Base-by-base conservation (phyloP, 768 basidiomycete genomes). In the Boletus subparvulus region DNA sequence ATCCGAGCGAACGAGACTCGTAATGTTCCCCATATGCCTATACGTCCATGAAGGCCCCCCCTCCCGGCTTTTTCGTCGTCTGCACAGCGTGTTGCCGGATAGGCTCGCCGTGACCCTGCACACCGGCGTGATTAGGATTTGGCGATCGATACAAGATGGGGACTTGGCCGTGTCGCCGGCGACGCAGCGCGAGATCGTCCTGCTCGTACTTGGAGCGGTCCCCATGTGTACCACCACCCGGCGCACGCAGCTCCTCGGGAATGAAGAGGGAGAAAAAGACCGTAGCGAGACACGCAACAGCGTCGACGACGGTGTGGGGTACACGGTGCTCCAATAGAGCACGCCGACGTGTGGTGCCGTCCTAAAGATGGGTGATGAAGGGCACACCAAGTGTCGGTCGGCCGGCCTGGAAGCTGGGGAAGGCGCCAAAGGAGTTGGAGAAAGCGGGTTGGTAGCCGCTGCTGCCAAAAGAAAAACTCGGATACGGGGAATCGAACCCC, bases 301-400 rank as follows among this genome's bases (percentile, higher is more conserved):
- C 91, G 69, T 99, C 97, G 75, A 99, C 94, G 68, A 99, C 88
- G 78, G 94, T 4, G 92, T 92, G 65, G 96, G 88, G 77, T 97
- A 98, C 96, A 98, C 98, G 24, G 96, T 98, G 11, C 92, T 87
- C 97, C 97, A 99, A 72, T 96, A 99, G 5, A 99, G 82, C 17
- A 92, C 75, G 7, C 83, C 85, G 3, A 86, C 87, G 73, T 98
- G 83, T 77, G 33, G 79, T 80, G 58, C 81, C 79, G 0, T 92
- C 91, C 83, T 98, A 98, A 76, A 98, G 98, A 21, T 21, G 1
- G 21, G 74, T 98, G 94, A 98, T 74, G 80, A 95, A 94, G 47
- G 98, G 81, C 0, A 94, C 96, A 62, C 92, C 92, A 62, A 98
- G 83, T 5, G 95, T 97, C 3, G 91, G 90, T 68, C 85, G 88